phyloP scores from a whole-genome alignment of 352 stramenopile species.

The Globisporangium spinosum region DNA sequence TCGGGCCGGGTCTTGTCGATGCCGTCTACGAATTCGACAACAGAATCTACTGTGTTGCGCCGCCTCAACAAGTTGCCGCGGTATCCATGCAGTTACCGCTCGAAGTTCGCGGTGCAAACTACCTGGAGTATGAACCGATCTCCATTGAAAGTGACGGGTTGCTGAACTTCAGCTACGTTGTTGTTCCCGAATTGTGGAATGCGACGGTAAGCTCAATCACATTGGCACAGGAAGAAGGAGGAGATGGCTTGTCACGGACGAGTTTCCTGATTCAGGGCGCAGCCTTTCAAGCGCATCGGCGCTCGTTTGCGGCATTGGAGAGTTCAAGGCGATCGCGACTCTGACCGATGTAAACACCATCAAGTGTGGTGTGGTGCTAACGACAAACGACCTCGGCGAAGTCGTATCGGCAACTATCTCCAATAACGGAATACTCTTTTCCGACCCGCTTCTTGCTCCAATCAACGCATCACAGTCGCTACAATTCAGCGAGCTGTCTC shows the following conservation, averaged over 20 bases:
- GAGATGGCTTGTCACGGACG: neutral
- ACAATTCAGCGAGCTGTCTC: slow-evolving; percentile 21
- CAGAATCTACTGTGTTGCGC: slow-evolving; percentile 26
- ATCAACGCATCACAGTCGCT: slow-evolving; percentile 8
- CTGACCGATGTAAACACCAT: slow-evolving; percentile 17
- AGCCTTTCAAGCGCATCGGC: neutral
- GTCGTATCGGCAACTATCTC: slow-evolving; percentile 28
- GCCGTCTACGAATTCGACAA: slow-evolving; percentile 27
- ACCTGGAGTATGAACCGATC: neutral
- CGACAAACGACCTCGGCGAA: neutral
- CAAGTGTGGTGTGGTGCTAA: slow-evolving; percentile 14
- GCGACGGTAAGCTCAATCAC: slow-evolving; percentile 12
- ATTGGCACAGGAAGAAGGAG: neutral
- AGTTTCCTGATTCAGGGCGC: neutral
- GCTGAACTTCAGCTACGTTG: slow-evolving; percentile 24
- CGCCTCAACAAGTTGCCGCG: slow-evolving; percentile 6
- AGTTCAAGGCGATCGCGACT: slow-evolving; percentile 10
- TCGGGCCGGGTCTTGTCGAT: slow-evolving; percentile 22
- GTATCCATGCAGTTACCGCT: neutral
- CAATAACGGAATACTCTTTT: slow-evolving; percentile 34
- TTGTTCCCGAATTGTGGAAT: slow-evolving; percentile 23
- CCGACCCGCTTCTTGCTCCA: slow-evolving; percentile 7
- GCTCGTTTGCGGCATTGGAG: slow-evolving; percentile 13
- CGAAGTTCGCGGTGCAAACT: neutral
- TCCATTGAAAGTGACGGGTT: slow-evolving; percentile 1